Percentiles rank a stretch among this genome's conserved stretches.
These are phyloP conservation scores for Aeschynomene evenia DNA, from an alignment of 306 rosid genomes.

Conservation along the genomic window DNA sequence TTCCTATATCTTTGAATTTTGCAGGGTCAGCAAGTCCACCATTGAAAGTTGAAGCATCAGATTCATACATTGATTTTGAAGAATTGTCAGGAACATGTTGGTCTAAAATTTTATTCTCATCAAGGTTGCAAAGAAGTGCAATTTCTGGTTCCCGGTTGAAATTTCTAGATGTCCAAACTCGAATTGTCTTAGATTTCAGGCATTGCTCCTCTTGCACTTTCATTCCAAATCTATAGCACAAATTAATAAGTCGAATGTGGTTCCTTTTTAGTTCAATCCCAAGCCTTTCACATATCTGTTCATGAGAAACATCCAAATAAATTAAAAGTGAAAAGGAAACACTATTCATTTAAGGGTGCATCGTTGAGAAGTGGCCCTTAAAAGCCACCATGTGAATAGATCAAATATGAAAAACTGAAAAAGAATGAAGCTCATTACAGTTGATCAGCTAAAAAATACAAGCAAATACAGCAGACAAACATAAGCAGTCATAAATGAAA, in stretches of 20 bases:
- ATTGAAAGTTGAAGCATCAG: slow-evolving; percentile 32
- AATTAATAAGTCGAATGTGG: slow-evolving; percentile 55
- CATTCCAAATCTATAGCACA: slow-evolving; percentile 80
- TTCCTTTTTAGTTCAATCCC: slow-evolving; percentile 74
- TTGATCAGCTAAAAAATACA: slow-evolving; percentile 4
- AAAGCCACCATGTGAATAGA: slow-evolving; percentile 7
- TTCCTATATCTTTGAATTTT: slow-evolving; percentile 35
- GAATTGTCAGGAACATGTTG: slow-evolving; percentile 36
- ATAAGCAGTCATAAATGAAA: background rate
- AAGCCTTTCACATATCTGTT: slow-evolving; percentile 72
- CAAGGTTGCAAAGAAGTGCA: slow-evolving; percentile 35
- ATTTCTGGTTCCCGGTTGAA: slow-evolving; percentile 51
- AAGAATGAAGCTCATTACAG: background rate
- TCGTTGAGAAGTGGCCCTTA: slow-evolving; percentile 20
- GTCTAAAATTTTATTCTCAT: slow-evolving; percentile 39
- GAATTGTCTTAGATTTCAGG: slow-evolving; percentile 52
- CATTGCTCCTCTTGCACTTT: slow-evolving; percentile 65
- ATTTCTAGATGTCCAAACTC: slow-evolving; percentile 74
- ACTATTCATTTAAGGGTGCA: slow-evolving; percentile 22
- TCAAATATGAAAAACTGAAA: background rate
- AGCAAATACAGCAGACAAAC: background rate
- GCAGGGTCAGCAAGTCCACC: slow-evolving; percentile 32
- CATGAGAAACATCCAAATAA: slow-evolving; percentile 26
- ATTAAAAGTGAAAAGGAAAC: slow-evolving; percentile 22
- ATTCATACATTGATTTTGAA: slow-evolving; percentile 31